A percentile compares a stretch with the other conserved stretches of the same genome.
These are phyloP conservation scores for Phytophthora pinifolia DNA, from an alignment of 352 stramenopile species.

Conservation along the genomic window DNA sequence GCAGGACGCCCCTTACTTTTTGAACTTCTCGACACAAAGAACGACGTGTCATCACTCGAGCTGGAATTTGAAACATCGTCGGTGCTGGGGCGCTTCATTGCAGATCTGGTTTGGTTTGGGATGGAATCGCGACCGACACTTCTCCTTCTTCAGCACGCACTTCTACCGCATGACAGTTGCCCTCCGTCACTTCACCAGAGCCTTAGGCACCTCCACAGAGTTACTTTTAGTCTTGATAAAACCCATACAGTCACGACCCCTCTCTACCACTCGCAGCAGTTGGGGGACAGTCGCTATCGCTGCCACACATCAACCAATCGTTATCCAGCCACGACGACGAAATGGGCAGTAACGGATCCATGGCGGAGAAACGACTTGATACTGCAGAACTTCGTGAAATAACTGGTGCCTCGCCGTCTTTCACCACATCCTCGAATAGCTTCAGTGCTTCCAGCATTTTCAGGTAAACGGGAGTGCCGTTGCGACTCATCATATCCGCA, in stretches of 20 bases:
- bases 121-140: neutral
- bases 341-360: neutral
- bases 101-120: neutral
- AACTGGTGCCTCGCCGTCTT: neutral
- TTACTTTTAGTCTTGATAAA: too few species aligned
- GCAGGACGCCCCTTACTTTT: slow-evolving; percentile 1
- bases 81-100: too few species aligned
- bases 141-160: neutral
- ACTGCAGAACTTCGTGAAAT: neutral
- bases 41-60: neutral
- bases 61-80: neutral
- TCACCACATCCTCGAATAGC: neutral
- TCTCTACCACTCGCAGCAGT: too few species aligned
- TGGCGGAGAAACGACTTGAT: neutral
- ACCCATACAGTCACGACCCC: too few species aligned
- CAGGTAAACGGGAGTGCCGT: neutral
- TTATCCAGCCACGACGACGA: neutral
- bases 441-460: neutral
- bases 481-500: slow-evolving; percentile 3
- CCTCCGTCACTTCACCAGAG: too few species aligned
- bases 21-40: slow-evolving; percentile 2
- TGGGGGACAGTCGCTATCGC: too few species aligned
- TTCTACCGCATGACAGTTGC: too few species aligned
- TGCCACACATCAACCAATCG: too few species aligned
- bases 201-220: too few species aligned